These are phyloP conservation scores for Saprolegnia parasitica DNA, from an alignment of 352 stramenopile genomes.

Conservation along the genomic window DNA sequence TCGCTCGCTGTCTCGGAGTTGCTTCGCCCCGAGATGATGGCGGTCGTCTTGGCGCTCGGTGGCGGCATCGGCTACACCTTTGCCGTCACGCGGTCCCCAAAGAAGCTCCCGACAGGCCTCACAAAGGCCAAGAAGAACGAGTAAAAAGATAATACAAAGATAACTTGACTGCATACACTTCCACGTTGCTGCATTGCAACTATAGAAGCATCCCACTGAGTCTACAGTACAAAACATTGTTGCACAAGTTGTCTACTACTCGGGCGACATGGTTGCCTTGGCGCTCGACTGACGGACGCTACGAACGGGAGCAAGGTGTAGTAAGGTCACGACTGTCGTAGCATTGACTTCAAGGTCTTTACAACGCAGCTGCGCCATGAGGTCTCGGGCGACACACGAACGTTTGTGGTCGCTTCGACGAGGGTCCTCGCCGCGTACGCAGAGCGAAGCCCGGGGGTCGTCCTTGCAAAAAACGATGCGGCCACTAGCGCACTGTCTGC, in stretches of 20 bases:
- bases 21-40: not conserved
- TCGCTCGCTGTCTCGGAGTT: not conserved
- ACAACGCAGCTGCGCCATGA: slow-evolving; percentile 77
- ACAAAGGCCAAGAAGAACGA: too few relatives aligned
- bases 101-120: too few relatives aligned
- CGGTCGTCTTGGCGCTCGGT: not conserved
- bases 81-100: too few relatives aligned
- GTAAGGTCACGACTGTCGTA: too few relatives aligned
- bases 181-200: not conserved
- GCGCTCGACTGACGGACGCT: too few relatives aligned
- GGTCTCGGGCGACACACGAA: slow-evolving; percentile 37
- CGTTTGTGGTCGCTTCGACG: slow-evolving; percentile 28
- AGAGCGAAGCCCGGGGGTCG: slow-evolving; percentile 66
- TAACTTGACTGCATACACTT: not conserved
- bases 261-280: too few relatives aligned
- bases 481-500: too few relatives aligned
- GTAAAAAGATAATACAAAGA: not conserved
- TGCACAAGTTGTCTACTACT: too few relatives aligned
- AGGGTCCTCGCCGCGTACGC: slow-evolving; percentile 39
- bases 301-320: too few relatives aligned
- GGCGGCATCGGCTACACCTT: not conserved
- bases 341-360: too few relatives aligned
- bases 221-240: not conserved
- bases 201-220: too few relatives aligned
- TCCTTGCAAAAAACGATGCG: too few relatives aligned